phyloP scores from a whole-genome alignment of 2,329 filamentous ascomycete genomes.

The Waltergamsia citrina region DNA sequence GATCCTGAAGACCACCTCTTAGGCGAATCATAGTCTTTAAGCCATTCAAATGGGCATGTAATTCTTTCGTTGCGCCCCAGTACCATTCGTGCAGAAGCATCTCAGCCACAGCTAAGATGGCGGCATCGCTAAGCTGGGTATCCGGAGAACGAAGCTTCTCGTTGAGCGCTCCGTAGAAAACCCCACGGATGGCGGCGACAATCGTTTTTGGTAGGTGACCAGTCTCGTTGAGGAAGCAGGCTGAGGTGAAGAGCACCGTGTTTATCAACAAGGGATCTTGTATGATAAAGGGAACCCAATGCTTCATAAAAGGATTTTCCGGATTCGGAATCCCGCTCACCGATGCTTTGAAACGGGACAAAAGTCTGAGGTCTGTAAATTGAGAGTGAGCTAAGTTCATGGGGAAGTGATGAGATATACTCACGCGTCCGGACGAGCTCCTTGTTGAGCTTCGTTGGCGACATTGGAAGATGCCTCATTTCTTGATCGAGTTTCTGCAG shows the following conservation, averaged over 20 bases:
- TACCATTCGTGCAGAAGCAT: conserved; percentile 44
- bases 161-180: conserved; percentile 35
- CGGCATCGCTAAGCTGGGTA: conserved; percentile 30
- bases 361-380: conserved; percentile 33
- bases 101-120: conserved; percentile 37
- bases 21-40: conserved; percentile 37
- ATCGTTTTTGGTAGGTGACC: conserved; percentile 33
- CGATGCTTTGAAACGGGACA: conserved; percentile 40
- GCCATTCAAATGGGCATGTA: conserved; percentile 35
- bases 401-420: conserved; percentile 7
- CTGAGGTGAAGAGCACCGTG: conserved; percentile 38
- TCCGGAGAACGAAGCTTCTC: conserved; percentile 28
- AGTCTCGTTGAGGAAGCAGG: conserved; percentile 40
- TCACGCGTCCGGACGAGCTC: conserved; percentile 39
- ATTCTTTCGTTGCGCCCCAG: conserved; percentile 35
- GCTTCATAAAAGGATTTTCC: conserved; percentile 33
- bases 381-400: background rate
- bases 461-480: conserved; percentile 29
- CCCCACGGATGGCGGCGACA: conserved; percentile 31
- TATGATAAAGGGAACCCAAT: conserved; percentile 36
- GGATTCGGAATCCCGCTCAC: conserved; percentile 37
- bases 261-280: conserved; percentile 39
- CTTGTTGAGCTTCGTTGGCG: conserved; percentile 29
- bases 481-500: conserved; percentile 21
- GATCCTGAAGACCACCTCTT: conserved; percentile 32